A percentile compares a stretch with the other conserved stretches of the same genome.
Conservation (phyloP, 306 rosid species). For the Sicyos edulis region DNA sequence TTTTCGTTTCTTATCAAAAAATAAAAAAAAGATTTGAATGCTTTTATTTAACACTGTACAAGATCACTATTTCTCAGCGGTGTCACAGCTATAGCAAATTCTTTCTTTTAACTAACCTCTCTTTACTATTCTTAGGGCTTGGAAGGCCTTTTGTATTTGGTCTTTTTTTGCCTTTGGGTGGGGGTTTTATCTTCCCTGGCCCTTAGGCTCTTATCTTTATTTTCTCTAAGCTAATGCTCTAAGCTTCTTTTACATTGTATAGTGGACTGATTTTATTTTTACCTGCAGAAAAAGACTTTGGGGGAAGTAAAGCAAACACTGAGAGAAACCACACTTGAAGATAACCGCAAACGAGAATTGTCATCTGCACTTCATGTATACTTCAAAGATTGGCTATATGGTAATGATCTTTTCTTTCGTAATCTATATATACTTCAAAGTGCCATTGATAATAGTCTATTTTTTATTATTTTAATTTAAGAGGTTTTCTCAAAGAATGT, state of each 20-base stretch:
- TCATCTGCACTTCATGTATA: slow-evolving; percentile 83
- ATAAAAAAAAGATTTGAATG: no score
- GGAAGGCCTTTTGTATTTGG: no score
- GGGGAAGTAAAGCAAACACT: slow-evolving; percentile 67
- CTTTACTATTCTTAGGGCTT: no score
- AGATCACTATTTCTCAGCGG: no score
- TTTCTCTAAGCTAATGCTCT: no score
- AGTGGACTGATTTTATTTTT: slow-evolving; percentile 23
- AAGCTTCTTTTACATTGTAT: not conserved
- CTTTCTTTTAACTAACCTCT: no score
- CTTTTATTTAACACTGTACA: no score
- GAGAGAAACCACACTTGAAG: slow-evolving; percentile 85
- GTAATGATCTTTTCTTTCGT: slow-evolving; percentile 33
- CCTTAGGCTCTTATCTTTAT: no score
- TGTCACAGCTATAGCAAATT: no score
- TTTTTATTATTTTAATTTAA: not conserved
- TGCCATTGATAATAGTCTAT: not conserved
- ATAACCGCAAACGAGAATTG: slow-evolving; percentile 73
- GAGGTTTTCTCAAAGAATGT: not conserved
- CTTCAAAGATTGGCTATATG: slow-evolving; percentile 96
- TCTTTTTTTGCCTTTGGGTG: no score
- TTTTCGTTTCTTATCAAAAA: no score
- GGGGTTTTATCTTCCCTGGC: no score
- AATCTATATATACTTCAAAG: not conserved
- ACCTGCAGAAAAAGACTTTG: slow-evolving; percentile 56